Percentiles rank a stretch among this genome's conserved stretches.
Conservation (phyloP, 2,329 filamentous ascomycete genomes). For the Colletotrichum agaves region DNA sequence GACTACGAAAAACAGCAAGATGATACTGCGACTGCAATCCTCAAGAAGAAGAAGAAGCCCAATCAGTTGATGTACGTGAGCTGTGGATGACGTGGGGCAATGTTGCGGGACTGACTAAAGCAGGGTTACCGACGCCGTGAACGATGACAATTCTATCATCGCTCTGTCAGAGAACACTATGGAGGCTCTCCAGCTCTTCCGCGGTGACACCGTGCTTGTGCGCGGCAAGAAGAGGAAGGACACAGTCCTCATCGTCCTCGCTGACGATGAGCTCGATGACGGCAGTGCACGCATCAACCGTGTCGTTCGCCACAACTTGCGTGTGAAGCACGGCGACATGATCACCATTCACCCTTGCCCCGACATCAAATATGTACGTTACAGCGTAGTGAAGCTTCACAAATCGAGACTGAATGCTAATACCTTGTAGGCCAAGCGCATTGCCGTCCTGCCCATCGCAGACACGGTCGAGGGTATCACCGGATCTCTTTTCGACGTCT, state of each 20-base stretch:
- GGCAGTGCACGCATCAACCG: constrained; percentile 98
- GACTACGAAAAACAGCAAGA: constrained; percentile 71
- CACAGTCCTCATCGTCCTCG: constrained; percentile 95
- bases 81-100: constrained; percentile 5
- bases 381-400: not conserved
- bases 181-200: constrained; percentile 98
- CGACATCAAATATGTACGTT: constrained; percentile 98
- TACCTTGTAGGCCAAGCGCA: constrained; percentile 85
- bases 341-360: constrained; percentile 97
- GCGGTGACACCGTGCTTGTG: constrained; percentile 96
- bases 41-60: constrained; percentile 99
- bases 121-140: constrained; percentile 97
- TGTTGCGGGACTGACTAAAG: constrained; percentile 36
- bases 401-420: constrained; percentile 40
- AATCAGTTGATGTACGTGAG: constrained; percentile 91
- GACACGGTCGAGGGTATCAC: constrained; percentile 98
- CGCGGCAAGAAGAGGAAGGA: constrained; percentile 99
- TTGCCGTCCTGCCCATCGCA: constrained; percentile 96
- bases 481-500: constrained; percentile 97
- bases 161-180: constrained; percentile 98
- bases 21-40: constrained; percentile 92
- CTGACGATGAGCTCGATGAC: constrained; percentile 97
- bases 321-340: constrained; percentile 98
- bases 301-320: constrained; percentile 96
- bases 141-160: constrained; percentile 99